Base-by-base conservation (phyloP, 345 rosid species). In the Reutealis trisperma region DNA sequence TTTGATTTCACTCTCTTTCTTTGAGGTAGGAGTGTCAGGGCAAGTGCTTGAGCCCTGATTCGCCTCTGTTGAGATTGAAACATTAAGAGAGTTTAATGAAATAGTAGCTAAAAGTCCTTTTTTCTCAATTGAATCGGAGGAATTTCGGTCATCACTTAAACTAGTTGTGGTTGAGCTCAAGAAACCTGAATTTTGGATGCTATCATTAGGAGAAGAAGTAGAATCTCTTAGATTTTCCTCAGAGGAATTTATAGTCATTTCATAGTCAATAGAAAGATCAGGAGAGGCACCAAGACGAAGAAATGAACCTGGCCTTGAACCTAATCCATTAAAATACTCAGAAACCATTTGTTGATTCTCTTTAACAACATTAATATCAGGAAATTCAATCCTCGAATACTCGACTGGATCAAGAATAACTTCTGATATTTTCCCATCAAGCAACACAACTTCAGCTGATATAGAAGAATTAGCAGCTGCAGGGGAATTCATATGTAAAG, bases 321-420 rank as follows among this genome's bases (percentile, higher is more conserved):
- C 82, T 82, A 88, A 25, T 9, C 89, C 90, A 65, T 88, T 78
- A 69, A 91, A 92, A 72, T 90, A 93, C 83, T 93, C 91, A 0
- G 89, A 86, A 44, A 90, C 96, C 98, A 96, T 92, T 54, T 86
- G 78, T 76, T 92, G 96, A 74, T 93, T 90, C 87, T 96, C 94
- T 64, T 78, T 81, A 18, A 59, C 96, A 64, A 88, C 86, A 47
- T 71, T 84, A 52, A 93, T 79, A 69, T 93, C 98, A 42, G 98
- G 99, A 79, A 96, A 92, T 74, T 96, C 99, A 16, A 92, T 85
- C 91, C 97, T 87, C 3, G 98, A 88, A 84, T 89, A 95, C 76
- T 92, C 97, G 22, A 89, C 88, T 0, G 91, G 89, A 71, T 86
- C 89, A n/a, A 85, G 67, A 42, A 79, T 72, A 6, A 63, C 89